Evolutionary conservation across 169 alveolate genomes (phyloP), one percentile per base, ranked within the genome.

Genomic region (Sarcocystis neurona): DNA sequence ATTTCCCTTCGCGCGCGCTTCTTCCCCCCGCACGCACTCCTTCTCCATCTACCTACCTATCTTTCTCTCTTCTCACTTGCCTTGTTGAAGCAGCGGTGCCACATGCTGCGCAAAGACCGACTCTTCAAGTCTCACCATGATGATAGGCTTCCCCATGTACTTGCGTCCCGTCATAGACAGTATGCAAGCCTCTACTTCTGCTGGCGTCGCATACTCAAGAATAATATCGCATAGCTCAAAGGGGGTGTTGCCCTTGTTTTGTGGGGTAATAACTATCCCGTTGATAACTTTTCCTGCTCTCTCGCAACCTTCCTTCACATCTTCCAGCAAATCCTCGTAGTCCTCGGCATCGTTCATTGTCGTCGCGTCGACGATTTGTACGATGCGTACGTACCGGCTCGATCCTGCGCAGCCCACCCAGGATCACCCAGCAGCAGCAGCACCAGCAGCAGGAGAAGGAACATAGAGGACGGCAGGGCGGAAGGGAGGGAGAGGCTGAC

Each of bases 281-380:
- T 37, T 44, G 56, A 47, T 58, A 2, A 89, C n/a, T 43, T 72
- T 85, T 3, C 90, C 90, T 2, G 58, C 84, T 27, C 46, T 66
- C 30, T 56, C 78, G 75, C 85, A 79, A 56, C 89, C 92, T 30
- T 78, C 82, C 75, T 47, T 72, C 41, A 89, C 90, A 47, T 89
- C 92, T 18, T 89, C 92, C 41, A 60, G 84, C n/a, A 89, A n/a
- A 32, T 89, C 92, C 12, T 82, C 82, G 63, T 63, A 89, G 66
- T 89, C 92, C 66, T 79, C 90, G 0, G 10, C 44, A 3, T 50
- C 82, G 50, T 56, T 15, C 41, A 89, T 41, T 8, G 75, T 66
- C 56, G 86, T 70, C 70, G 92, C 78, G 58, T 82, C 87, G 43
- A 78, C 85, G 20, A 89, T 79, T 41, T 89, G 89, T 20, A 79